Conservation (phyloP, 2,329 filamentous ascomycete genomes). For the Metarhizium album region DNA sequence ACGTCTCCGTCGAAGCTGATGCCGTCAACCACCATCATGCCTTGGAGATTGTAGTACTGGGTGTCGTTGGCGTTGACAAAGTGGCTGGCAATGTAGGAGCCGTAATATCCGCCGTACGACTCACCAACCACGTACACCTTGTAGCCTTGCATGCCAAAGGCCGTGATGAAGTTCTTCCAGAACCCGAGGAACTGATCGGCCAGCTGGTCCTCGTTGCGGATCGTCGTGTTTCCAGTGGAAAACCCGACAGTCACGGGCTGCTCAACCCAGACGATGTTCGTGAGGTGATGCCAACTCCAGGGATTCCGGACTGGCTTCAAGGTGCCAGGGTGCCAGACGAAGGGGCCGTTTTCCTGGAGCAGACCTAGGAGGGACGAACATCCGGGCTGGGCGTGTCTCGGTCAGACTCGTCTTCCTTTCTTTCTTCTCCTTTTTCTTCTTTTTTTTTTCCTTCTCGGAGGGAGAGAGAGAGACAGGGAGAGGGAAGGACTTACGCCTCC, state of each 20-base stretch:
- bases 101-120: conserved; percentile 57
- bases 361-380: conserved; percentile 56
- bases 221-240: conserved; percentile 51
- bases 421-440: background rate
- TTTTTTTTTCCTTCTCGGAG: background rate
- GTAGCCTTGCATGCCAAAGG: conserved; percentile 54
- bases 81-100: conserved; percentile 61
- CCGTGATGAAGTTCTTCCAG: conserved; percentile 66
- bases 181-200: conserved; percentile 66
- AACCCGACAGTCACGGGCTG: conserved; percentile 61
- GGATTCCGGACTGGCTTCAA: conserved; percentile 52
- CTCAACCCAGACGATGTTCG: conserved; percentile 57
- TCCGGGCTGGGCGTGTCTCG: conserved; percentile 26
- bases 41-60: conserved; percentile 55
- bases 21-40: conserved; percentile 65
- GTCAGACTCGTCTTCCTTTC: background rate
- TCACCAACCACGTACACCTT: conserved; percentile 66
- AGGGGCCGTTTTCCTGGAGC: conserved; percentile 68
- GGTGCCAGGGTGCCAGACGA: conserved; percentile 61
- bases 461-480: background rate
- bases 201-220: conserved; percentile 55
- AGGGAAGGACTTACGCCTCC: conserved; percentile 30
- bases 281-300: conserved; percentile 50
- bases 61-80: conserved; percentile 59
- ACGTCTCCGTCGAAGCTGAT: conserved; percentile 41